Base-by-base conservation (phyloP, 2,329 filamentous ascomycete genomes). In the Phaeomoniella chlamydospora region DNA sequence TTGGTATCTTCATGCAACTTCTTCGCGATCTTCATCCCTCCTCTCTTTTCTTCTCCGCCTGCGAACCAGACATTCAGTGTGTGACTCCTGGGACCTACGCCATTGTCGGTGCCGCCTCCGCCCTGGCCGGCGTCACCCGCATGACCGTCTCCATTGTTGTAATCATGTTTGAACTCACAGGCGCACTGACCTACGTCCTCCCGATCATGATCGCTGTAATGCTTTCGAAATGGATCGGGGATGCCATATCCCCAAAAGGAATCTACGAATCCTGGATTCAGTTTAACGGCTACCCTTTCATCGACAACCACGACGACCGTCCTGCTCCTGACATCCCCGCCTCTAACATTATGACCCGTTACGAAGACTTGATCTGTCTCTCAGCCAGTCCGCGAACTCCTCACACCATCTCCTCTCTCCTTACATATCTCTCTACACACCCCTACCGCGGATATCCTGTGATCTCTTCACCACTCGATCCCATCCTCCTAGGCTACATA, bases 171-270 rank as follows among this genome's bases (percentile, higher is more conserved):
- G 90, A 98, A 63, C 77, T 98, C 38, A 98, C 90, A 0, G 90
- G 90, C 36, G 90, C 90, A 1, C 70, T 98, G 17, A 93, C 86
- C 1, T 96, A 96, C 53, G 88, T 98, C 34, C 74, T 98, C 5
- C 90, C 90, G 37, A 98, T 96, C 57, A 98, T 98, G 90, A 83
- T 98, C 44, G 86, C 87, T 31, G 90, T 98, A 51, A 93, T 98
- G 87, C 70, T 96, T 31, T 83, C 83, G 43, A 98, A 98, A 62
- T 98, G 90, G 90, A 85, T 94, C 16, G 90, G 87, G 50, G 90
- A 98, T 56, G 88, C 86, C 34, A 87, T 98, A 56, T 86, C 84
- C 16, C 83, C 84, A 38, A 76, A 80, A 34, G 86, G 90, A 44
- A 96, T 98, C 57, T 98, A 98, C 62, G 90, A 98, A 56, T 80